A percentile compares a stretch with the other conserved stretches of the same genome.
Evolutionary conservation across 169 alveolate species (phyloP).

Genomic region (Perkinsus olseni): DNA sequence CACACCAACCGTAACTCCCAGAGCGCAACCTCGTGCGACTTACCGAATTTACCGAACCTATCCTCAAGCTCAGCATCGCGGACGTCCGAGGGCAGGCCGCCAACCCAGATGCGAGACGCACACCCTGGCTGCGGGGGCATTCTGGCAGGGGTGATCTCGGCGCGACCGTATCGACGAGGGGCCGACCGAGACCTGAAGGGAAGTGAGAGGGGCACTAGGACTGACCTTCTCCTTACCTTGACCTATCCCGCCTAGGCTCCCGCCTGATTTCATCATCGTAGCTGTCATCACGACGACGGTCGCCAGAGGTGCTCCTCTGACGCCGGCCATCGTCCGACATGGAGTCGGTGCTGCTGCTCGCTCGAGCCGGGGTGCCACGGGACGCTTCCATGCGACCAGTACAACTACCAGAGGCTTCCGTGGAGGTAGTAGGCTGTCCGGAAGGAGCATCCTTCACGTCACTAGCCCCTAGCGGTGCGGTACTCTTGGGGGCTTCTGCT

Average conservation of each 20-base stretch:
- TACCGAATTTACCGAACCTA: not conserved
- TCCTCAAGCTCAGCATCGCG: not conserved
- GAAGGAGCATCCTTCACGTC: not conserved
- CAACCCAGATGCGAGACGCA: not conserved
- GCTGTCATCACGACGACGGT: not conserved
- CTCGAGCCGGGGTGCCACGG: not conserved
- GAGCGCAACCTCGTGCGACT: not conserved
- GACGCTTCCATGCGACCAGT: not conserved
- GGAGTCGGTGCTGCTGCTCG: not conserved
- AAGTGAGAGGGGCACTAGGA: not conserved
- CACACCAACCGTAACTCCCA: not conserved
- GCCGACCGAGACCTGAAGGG: not conserved
- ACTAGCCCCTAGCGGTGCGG: not conserved
- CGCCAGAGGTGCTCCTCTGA: not conserved
- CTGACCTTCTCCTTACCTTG: not conserved
- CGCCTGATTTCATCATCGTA: not conserved
- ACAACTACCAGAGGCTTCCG: not conserved
- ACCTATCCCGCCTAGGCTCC: not conserved
- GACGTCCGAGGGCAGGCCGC: not conserved
- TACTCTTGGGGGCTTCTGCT: not conserved
- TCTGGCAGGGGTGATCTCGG: not conserved
- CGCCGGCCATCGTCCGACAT: not conserved
- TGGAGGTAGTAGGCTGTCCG: not conserved
- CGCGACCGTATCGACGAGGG: not conserved
- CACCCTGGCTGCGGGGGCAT: not conserved